Base-by-base conservation (phyloP, 2,329 filamentous ascomycete genomes). In the Aciculosporium take region DNA sequence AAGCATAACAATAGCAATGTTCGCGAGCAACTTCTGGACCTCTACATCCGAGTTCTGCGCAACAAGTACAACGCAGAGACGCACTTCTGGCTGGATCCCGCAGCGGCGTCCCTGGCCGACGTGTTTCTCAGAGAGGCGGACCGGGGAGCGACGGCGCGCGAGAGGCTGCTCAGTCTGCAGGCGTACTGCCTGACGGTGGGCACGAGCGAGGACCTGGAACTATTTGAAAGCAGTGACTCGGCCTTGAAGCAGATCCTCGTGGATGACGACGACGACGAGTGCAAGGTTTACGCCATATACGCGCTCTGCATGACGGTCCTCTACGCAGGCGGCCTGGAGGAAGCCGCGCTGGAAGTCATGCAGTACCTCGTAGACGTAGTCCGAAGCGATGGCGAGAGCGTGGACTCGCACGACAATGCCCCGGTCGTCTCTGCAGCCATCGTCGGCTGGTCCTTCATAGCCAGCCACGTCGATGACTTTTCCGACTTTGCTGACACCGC, bases 371-470 rank as follows among this genome's bases (percentile, higher is more conserved):
- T 89, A 9, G 82, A 87, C 44, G 84, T 94, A 38, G 67, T 87
- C 15, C 79, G 84, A 45, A 84, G 79, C 7, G 86, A 94, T 49
- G 87, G 87, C 3, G 70, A 81, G 30, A 75, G 70, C 2, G 69
- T 89, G 32, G 75, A 77, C 5, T 83, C 85, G 0, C 67, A 71
- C 28, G 85, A 94, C 52, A 80, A 79, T 48, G 75, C 70, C 0
- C 67, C 68, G 3, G 74, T 86, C 2, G 85, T 94, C 1, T 69
- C 76, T 3, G 82, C 84, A 1, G 84, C 85, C 0, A 66, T 93
- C 1, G 73, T 81, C 48, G 76, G 80, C 44, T 94, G 85, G 84
- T 81, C 80, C 1, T 81, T 89, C 48, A 71, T 93, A 5, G 83
- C 82, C 5, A 87, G 82, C 4, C 75, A 83, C 45, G 65, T 89